Conservation (phyloP, 2,329 filamentous ascomycete species). For the Colletotrichum magnum region DNA sequence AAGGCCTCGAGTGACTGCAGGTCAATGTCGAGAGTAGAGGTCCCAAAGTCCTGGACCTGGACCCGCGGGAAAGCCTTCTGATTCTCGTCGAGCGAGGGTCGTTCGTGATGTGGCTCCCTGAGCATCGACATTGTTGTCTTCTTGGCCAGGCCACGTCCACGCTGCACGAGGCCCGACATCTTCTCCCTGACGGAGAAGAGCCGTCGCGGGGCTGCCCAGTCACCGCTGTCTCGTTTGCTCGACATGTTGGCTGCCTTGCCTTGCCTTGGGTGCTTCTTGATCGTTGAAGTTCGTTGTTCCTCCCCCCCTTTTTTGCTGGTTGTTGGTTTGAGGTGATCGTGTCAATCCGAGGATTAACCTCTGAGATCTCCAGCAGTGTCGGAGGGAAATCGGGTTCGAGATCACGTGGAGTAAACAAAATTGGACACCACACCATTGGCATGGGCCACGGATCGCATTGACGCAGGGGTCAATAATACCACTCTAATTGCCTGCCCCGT, state of each 20-base stretch:
- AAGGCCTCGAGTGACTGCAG: conserved; percentile 33
- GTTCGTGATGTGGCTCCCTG: conserved; percentile 20
- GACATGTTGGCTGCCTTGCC: conserved; percentile 16
- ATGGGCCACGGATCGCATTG: conserved; percentile 31
- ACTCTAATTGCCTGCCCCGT: conserved; percentile 10
- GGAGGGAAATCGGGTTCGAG: conserved; percentile 15
- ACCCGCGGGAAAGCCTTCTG: conserved; percentile 23
- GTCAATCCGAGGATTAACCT: conserved; percentile 1
- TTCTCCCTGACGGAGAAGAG: conserved; percentile 33
- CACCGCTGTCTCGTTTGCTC: conserved; percentile 32
- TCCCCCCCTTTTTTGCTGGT: background rate
- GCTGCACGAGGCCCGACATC: conserved; percentile 29
- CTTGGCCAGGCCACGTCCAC: conserved; percentile 31
- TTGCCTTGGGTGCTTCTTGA: too few species aligned
- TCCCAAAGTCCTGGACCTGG: conserved; percentile 34
- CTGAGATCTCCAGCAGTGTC: background rate
- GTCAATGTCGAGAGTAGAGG: conserved; percentile 32
- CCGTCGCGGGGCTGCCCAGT: conserved; percentile 26
- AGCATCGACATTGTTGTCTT: conserved; percentile 32
- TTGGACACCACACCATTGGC: conserved; percentile 19
- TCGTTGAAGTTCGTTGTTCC: background rate
- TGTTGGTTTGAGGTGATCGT: conserved; percentile 18
- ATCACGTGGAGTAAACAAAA: conserved; percentile 40
- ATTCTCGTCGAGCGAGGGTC: conserved; percentile 23
- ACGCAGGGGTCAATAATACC: conserved; percentile 33